These are phyloP conservation scores for Eutrema salsugineum DNA, from an alignment of 441 rosid genomes.

Conservation along the genomic window DNA sequence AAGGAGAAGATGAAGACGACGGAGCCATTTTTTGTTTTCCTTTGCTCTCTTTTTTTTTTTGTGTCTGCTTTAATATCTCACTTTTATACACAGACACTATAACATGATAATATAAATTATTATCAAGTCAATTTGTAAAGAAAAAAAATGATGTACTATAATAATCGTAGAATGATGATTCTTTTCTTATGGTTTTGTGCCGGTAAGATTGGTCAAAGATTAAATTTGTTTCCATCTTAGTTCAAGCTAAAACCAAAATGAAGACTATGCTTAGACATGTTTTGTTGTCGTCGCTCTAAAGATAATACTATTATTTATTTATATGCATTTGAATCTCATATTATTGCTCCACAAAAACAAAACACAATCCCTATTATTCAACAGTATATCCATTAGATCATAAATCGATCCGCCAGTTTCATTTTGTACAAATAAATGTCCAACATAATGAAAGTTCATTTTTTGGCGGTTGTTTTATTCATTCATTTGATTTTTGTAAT, in stretches of 20 bases:
- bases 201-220: conserved; percentile 12
- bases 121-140: conserved; percentile 18
- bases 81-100: conserved; percentile 14
- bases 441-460: neutral
- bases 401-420: neutral
- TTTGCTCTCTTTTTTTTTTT: neutral
- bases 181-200: neutral
- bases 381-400: neutral
- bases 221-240: conserved; percentile 25
- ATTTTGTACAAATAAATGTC: neutral
- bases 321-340: neutral
- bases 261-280: conserved; percentile 11
- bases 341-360: neutral
- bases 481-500: neutral
- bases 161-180: neutral
- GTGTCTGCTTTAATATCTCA: neutral
- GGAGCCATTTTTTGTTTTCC: conserved; percentile 49
- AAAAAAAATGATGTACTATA: neutral
- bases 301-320: neutral
- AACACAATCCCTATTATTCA: neutral
- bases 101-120: conserved; percentile 16
- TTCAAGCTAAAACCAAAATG: conserved; percentile 6
- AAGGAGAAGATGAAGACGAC: conserved; percentile 56
- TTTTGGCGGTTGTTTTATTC: neutral
- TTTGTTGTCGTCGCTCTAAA: conserved; percentile 10